These are phyloP conservation scores for Arthrocladium fulminans DNA, from an alignment of 2,329 filamentous ascomycete species.

Conservation along the genomic window DNA sequence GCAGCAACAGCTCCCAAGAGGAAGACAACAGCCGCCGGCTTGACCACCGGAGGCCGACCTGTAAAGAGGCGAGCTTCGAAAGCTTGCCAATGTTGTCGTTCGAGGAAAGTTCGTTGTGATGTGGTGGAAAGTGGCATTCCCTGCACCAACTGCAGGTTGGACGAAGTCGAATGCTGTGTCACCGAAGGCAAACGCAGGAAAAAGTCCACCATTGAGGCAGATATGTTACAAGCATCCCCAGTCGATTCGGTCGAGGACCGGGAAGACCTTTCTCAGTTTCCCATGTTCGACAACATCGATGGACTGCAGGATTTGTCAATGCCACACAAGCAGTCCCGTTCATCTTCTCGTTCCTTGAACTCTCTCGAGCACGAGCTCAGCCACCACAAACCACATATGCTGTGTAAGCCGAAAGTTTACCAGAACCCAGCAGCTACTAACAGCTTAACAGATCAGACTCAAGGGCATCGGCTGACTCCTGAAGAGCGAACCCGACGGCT, in stretches of 20 bases:
- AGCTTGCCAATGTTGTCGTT: slow-evolving; percentile 79
- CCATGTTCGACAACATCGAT: slow-evolving; percentile 25
- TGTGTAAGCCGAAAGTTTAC: slow-evolving; percentile 43
- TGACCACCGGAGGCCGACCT: slow-evolving; percentile 43
- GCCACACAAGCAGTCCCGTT: not conserved
- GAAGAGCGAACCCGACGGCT: slow-evolving; percentile 39
- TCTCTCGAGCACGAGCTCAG: slow-evolving; percentile 36
- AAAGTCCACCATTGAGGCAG: slow-evolving; percentile 52
- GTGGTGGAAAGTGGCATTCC: slow-evolving; percentile 78
- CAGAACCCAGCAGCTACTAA: slow-evolving; percentile 7
- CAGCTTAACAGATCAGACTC: slow-evolving; percentile 38
- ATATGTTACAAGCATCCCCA: slow-evolving; percentile 17
- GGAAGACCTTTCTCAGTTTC: slow-evolving; percentile 19
- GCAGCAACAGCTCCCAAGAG: slow-evolving; percentile 36
- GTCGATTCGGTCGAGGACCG: slow-evolving; percentile 18
- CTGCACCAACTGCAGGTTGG: slow-evolving; percentile 70
- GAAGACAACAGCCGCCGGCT: slow-evolving; percentile 48
- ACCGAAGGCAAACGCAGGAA: slow-evolving; percentile 71
- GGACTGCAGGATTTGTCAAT: slow-evolving; percentile 15
- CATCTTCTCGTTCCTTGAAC: slow-evolving; percentile 21
- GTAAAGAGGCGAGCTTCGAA: slow-evolving; percentile 83
- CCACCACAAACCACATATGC: slow-evolving; percentile 53
- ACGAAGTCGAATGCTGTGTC: slow-evolving; percentile 48
- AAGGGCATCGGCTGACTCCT: slow-evolving; percentile 36
- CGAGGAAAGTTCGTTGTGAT: slow-evolving; percentile 87